Evolutionary conservation across 352 stramenopile genomes (phyloP), one percentile per base, ranked within the genome.

Genomic region (Poterioochromonas sp.): DNA sequence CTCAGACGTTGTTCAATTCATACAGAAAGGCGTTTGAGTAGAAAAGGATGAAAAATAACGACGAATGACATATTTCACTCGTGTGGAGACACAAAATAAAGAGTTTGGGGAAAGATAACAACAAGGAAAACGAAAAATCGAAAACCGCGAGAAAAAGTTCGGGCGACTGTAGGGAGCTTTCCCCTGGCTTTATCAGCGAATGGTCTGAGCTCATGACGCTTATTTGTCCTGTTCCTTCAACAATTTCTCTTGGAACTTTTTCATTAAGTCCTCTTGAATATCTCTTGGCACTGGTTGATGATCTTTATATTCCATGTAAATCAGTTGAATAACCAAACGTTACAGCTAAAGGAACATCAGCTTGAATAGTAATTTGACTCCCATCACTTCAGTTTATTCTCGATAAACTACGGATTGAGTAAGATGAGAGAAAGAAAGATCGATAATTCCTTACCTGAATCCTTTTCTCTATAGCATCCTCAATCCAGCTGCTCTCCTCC

Each of bases 271-370:
- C 77, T 96, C 91, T 87, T 97, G 92, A 64, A 91, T 85, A 83
- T 97, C 92, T 80, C 87, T 87, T 76, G 90, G 89, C 44, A 98
- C 94, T 63, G 93, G 84, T 76, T 89, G 88, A 85, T 99, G 94
- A 22, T 91, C 91, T 82, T 97, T 95, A 90, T 98, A 99, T 86
- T 99, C 95, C 96, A 99, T 99, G 37, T 2, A 85, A 49, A 15
- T 79, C 71, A 22, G 78, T 83, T 22, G 80, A 86, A 78, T 94
- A 94, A 82, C 93, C 76, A 82, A 94, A 93, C 88, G 93, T 93
- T 78, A 92, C 91, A 22, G 88, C 88, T 35, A 94, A 79, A 53
- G 89, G 89, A 60, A 94, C 89, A 43, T 81, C 71, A 29, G 81
- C 81, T 35, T 79, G 54, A 5, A 86, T 60, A 39, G 35, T n/a